phyloP scores from a whole-genome alignment of 805 yeast genomes.

The Saccharomyces mikatae region DNA sequence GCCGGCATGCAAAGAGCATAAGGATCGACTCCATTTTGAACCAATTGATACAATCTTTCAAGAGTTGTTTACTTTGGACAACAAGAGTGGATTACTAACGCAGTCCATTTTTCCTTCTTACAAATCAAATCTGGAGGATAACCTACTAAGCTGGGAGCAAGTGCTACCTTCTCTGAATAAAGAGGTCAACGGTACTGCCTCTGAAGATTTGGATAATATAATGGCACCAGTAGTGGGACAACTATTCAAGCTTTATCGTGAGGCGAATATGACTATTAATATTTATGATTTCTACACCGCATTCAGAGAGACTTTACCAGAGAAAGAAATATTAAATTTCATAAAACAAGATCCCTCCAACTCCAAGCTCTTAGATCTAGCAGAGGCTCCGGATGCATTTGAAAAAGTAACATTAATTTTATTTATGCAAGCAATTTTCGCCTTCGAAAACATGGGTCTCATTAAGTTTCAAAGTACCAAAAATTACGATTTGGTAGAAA shows the following conservation, averaged over 20 bases:
- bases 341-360: slow-evolving; percentile 17
- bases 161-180: slow-evolving; percentile 11
- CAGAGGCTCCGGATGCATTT: slow-evolving; percentile 40
- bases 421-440: slow-evolving; percentile 68
- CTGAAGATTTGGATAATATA: slow-evolving; percentile 26
- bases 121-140: slow-evolving; percentile 27
- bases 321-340: slow-evolving; percentile 21
- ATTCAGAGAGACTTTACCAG: slow-evolving; percentile 45
- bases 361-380: slow-evolving; percentile 14
- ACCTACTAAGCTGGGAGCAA: slow-evolving; percentile 26
- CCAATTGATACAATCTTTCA: slow-evolving; percentile 28
- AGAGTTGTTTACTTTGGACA: slow-evolving; percentile 29
- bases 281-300: slow-evolving; percentile 59
- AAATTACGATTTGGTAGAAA: slow-evolving; percentile 25
- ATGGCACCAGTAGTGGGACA: slow-evolving; percentile 48
- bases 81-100: slow-evolving; percentile 25
- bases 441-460: slow-evolving; percentile 61
- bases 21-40: slow-evolving; percentile 20
- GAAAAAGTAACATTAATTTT: slow-evolving; percentile 56
- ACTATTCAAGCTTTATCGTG: slow-evolving; percentile 64
- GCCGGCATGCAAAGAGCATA: slow-evolving; percentile 18
- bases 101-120: slow-evolving; percentile 28
- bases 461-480: slow-evolving; percentile 46
- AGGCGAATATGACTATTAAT: slow-evolving; percentile 64
- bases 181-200: slow-evolving; percentile 6